phyloP scores from a whole-genome alignment of 192 early-diverging fungal genomes.

The Phlyctochytrium bullatum region DNA sequence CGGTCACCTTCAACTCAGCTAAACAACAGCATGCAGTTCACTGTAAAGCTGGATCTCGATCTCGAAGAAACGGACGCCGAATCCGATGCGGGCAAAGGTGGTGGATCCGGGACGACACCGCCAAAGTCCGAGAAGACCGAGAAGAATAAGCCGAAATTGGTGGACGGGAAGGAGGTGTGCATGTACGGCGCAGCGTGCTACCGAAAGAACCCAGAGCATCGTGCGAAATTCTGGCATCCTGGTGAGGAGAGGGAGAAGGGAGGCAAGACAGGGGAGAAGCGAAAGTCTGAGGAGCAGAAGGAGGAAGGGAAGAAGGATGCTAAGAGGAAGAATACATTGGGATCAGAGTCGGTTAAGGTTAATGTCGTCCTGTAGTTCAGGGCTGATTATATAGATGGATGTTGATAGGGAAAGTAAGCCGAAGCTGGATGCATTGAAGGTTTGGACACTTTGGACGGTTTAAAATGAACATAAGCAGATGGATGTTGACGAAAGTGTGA shows the following conservation, averaged over 20 bases:
- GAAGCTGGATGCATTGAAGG: too few relatives aligned
- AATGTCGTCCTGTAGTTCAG: not conserved
- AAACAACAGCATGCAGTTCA: not conserved
- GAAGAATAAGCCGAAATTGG: not conserved
- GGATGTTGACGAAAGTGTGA: too few relatives aligned
- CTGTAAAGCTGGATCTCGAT: not conserved
- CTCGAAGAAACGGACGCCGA: not conserved
- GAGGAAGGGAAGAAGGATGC: not conserved
- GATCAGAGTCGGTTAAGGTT: not conserved
- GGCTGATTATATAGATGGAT: not conserved
- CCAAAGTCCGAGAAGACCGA: not conserved
- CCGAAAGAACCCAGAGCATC: conserved; percentile 32
- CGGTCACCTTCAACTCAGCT: too few relatives aligned
- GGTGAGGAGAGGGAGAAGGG: conserved; percentile 8
- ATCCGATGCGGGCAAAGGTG: not conserved
- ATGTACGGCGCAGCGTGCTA: conserved; percentile 33
- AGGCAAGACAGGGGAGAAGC: not conserved
- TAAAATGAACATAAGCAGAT: too few relatives aligned
- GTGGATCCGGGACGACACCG: too few relatives aligned
- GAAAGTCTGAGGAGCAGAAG: not conserved
- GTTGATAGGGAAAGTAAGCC: not conserved
- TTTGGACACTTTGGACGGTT: too few relatives aligned
- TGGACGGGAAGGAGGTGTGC: conserved; percentile 11
- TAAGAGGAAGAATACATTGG: not conserved
- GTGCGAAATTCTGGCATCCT: conserved; percentile 36